Base-by-base conservation (phyloP, 2,329 filamentous ascomycete species). In the Hymenoscyphus fraxineus region DNA sequence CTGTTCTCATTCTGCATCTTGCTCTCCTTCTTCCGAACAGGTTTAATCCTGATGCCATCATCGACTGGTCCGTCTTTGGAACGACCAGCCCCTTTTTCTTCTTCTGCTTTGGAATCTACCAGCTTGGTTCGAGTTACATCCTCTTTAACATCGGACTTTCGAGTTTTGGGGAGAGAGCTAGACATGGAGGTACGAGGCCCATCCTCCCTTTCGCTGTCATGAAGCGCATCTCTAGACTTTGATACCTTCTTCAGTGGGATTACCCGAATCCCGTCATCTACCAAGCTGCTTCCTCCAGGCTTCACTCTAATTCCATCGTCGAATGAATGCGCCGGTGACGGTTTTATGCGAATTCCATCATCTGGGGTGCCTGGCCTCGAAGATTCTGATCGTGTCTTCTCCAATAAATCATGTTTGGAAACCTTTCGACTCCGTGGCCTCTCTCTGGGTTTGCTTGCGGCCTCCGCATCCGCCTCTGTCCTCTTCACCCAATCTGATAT, bases 401-500 rank as follows among this genome's bases (percentile, higher is more conserved):
- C 63, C 39, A 58, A 58, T 31, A 56, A 44, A 12, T 60, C 67
- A 39, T 41, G 58, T n/a, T 39, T 57, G 1, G 59, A 62, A 32
- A 31, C 9, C 15, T 62, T 66, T 47, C 35, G 35, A 61, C 56
- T 66, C 55, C 58, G 59, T 22, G 62, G 64, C 38, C 44, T 66
- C 16, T 65, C 61, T 38, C 22, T 67, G 12, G 56, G 59, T 27
- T 56, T 61, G 22, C 32, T 61, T 27, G 63, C 60, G 15, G 15
- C 35, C n/a, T 60, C 65, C 6, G 57, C 65, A 6, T 63, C 60
- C 12, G 39, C 40, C 57, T 66, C 69, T 12, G 67, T 72, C 19
- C 71, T 67, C 54, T 71, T 70, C 0, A 85, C 85, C 87, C 86
- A 89, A 58, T 86, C 83, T 68, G 83, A 82, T 67, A 89, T 83